Base-by-base conservation (phyloP, 768 basidiomycete species). In the Termitomyces sp. region DNA sequence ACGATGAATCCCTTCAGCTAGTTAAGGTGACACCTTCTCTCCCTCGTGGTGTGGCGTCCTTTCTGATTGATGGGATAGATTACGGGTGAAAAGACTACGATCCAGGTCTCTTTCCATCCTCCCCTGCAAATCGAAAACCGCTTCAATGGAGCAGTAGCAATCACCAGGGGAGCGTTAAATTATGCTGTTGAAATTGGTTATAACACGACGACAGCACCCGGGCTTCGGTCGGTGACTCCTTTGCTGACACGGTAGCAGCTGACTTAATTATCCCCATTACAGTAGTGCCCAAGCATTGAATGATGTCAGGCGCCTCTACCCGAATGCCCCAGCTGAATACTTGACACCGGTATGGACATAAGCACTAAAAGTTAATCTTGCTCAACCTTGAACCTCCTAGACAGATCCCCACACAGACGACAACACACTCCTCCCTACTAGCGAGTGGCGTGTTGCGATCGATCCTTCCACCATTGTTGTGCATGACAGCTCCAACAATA, bases 321-420 rank as follows among this genome's bases (percentile, higher is more conserved):
- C 75, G 0, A 63, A 76, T 55, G 76, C 72, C 1, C 75, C 75
- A 6, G 53, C 69, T 11, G 59, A 69, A 53, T 75, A 72, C 50
- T 54, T 78, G 45, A 76, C 74, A 6, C 65, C 73, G 3, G 75
- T 76, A 65, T 44, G 75, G 49, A 41, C n/a, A 36, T 1, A 6
- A 16, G 27, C 48, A 39, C 12, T 41, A 22, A 16, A 20, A 30
- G 30, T 48, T 30, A 54, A 54, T 9, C 13, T 51, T 58, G 18
- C 39, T 4, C 42, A 36, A n/a, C 22, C 11, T 54, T 8, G 9
- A 18, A 36, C 42, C 36, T 46, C 39, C 30, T 48, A 78, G 76
- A 75, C 69, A 50, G 76, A 77, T 49, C 72, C 73, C 27, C 70
- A 77, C 60, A 76, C 76, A 1, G 64, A 70, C 20, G 75, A 76